Conservation (phyloP, 73 alveolate genomes). For the Stentor roeselii region DNA sequence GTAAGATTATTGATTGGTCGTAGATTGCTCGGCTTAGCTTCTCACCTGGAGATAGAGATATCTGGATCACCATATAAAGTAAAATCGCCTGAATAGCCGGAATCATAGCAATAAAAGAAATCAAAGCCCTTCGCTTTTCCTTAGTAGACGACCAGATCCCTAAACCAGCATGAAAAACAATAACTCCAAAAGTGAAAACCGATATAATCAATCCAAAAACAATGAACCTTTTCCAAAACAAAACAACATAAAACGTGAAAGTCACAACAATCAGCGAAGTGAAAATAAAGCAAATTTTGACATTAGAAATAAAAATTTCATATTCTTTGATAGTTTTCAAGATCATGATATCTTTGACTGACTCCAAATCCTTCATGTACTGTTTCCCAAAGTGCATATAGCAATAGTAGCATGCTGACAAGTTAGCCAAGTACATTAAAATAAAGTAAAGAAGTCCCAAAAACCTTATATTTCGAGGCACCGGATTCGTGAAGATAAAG, state of each 20-base stretch:
- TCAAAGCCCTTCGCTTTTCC: neutral
- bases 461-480: neutral
- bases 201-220: neutral
- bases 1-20: too few species aligned
- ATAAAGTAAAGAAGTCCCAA: neutral
- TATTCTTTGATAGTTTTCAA: neutral
- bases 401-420: neutral
- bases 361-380: neutral
- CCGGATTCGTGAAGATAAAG: neutral
- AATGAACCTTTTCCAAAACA: neutral
- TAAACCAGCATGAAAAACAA: neutral
- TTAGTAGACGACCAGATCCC: neutral
- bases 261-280: neutral
- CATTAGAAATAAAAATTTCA: neutral
- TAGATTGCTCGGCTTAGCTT: too few species aligned
- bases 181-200: neutral
- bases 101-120: neutral
- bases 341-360: neutral
- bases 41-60: conserved; percentile 1
- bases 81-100: neutral
- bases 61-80: neutral
- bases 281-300: neutral
- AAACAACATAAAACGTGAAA: neutral
- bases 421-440: neutral
- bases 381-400: neutral